Percentiles rank a stretch among this genome's conserved stretches.
phyloP scores from a whole-genome alignment of 2,329 filamentous ascomycete species.

The Penicillium sp. region DNA sequence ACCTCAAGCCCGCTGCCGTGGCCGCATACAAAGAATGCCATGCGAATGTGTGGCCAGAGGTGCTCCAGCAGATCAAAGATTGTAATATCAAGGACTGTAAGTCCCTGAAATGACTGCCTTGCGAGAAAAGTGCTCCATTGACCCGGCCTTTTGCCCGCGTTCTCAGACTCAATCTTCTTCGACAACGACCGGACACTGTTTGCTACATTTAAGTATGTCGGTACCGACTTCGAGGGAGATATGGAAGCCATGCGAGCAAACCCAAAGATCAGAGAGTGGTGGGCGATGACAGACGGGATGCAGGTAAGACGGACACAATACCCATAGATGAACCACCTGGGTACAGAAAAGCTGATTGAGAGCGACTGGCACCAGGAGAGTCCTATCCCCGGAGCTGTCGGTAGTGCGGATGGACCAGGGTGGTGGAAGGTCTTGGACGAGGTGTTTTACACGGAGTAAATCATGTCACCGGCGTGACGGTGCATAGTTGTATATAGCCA shows the following conservation, averaged over 20 bases:
- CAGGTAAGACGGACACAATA: slow-evolving; percentile 50
- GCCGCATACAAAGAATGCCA: slow-evolving; percentile 74
- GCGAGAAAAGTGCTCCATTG: neutral
- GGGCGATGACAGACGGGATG: slow-evolving; percentile 75
- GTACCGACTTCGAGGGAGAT: slow-evolving; percentile 69
- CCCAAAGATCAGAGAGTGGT: slow-evolving; percentile 74
- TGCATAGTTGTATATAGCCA: slow-evolving; percentile 6
- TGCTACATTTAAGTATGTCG: slow-evolving; percentile 77
- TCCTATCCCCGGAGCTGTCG: slow-evolving; percentile 31
- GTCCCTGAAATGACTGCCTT: slow-evolving; percentile 20
- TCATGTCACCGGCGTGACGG: neutral
- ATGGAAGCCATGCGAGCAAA: slow-evolving; percentile 77
- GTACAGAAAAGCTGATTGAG: slow-evolving; percentile 3
- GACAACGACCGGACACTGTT: slow-evolving; percentile 71
- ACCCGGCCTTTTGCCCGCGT: neutral
- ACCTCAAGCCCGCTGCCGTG: slow-evolving; percentile 66
- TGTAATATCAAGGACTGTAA: slow-evolving; percentile 74
- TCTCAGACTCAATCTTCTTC: slow-evolving; percentile 68
- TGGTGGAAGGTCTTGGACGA: slow-evolving; percentile 41
- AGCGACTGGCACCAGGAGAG: slow-evolving; percentile 27
- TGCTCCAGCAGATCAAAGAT: slow-evolving; percentile 72
- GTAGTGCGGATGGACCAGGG: slow-evolving; percentile 36
- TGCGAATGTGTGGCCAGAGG: slow-evolving; percentile 74
- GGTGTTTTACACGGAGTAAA: slow-evolving; percentile 35
- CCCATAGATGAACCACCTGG: neutral